Percentiles rank a stretch among this genome's conserved stretches.
phyloP scores from a whole-genome alignment of 352 stramenopile genomes.

The Pythium dissimile region DNA sequence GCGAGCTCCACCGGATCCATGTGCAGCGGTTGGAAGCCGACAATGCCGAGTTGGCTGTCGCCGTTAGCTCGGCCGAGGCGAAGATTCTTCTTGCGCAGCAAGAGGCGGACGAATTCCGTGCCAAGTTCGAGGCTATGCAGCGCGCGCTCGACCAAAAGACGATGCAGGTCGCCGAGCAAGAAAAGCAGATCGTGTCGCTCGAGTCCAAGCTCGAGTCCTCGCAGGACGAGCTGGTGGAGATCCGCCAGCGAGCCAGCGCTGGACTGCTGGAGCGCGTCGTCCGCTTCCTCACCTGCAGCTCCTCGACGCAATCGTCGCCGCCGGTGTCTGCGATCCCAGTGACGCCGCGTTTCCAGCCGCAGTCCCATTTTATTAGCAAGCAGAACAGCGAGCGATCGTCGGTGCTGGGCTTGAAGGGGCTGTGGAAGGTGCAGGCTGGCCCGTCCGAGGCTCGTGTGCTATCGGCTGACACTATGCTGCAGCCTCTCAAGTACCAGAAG shows the following conservation, averaged over 20 bases:
- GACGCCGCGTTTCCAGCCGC: constrained; percentile 11
- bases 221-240: constrained; percentile 45
- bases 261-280: constrained; percentile 68
- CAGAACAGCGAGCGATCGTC: constrained; percentile 21
- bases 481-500: constrained; percentile 18
- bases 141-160: constrained; percentile 48
- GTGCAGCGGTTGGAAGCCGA: constrained; percentile 69
- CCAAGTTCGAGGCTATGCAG: constrained; percentile 57
- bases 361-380: constrained; percentile 16
- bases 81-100: constrained; percentile 38
- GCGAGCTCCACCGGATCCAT: constrained; percentile 65
- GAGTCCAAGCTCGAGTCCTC: constrained; percentile 52
- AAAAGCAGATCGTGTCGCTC: constrained; percentile 51
- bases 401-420: constrained; percentile 24
- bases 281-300: constrained; percentile 85
- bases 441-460: constrained; percentile 20
- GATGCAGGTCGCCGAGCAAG: constrained; percentile 53
- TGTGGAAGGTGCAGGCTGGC: constrained; percentile 24
- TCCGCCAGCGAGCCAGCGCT: constrained; percentile 35
- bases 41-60: constrained; percentile 42
- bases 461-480: constrained; percentile 8
- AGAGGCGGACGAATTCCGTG: constrained; percentile 39
- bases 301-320: constrained; percentile 26
- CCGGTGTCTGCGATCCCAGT: constrained; percentile 35
- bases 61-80: constrained; percentile 36